Evolutionary conservation across 306 rosid genomes (phyloP).

Genomic region (Cicer judaicum): DNA sequence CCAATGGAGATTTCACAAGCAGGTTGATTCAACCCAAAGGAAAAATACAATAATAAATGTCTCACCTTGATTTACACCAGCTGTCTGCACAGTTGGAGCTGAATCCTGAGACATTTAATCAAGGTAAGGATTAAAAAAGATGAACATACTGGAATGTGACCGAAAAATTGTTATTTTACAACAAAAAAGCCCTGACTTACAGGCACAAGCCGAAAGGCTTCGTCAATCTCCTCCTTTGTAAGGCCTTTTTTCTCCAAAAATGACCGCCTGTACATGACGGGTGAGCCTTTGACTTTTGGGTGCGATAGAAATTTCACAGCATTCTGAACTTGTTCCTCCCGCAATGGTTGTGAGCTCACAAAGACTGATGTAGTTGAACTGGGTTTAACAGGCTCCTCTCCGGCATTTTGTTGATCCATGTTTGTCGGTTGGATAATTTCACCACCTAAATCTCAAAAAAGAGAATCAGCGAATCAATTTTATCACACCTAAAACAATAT

Average conservation of each 20-base stretch:
- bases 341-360: slow-evolving; percentile 79
- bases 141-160: slow-evolving; percentile 31
- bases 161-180: neutral
- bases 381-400: slow-evolving; percentile 60
- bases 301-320: slow-evolving; percentile 90
- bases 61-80: slow-evolving; percentile 74
- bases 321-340: slow-evolving; percentile 96
- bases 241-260: slow-evolving; percentile 95
- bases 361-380: slow-evolving; percentile 69
- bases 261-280: slow-evolving; percentile 82
- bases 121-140: slow-evolving; percentile 19
- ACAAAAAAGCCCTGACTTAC: slow-evolving; percentile 53
- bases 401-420: slow-evolving; percentile 58
- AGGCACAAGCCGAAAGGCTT: slow-evolving; percentile 91
- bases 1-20: slow-evolving; percentile 27
- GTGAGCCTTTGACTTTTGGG: slow-evolving; percentile 93
- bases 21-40: slow-evolving; percentile 32
- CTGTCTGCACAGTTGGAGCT: slow-evolving; percentile 64
- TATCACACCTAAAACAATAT: slow-evolving; percentile 19
- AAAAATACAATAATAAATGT: slow-evolving; percentile 19
- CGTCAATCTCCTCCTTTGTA: slow-evolving; percentile 97
- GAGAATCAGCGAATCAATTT: slow-evolving; percentile 25
- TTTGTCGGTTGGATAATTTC: slow-evolving; percentile 50
- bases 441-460: slow-evolving; percentile 44
- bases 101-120: slow-evolving; percentile 67